Evolutionary conservation across 768 basidiomycete genomes (phyloP).

Genomic region (Boletus edulis): DNA sequence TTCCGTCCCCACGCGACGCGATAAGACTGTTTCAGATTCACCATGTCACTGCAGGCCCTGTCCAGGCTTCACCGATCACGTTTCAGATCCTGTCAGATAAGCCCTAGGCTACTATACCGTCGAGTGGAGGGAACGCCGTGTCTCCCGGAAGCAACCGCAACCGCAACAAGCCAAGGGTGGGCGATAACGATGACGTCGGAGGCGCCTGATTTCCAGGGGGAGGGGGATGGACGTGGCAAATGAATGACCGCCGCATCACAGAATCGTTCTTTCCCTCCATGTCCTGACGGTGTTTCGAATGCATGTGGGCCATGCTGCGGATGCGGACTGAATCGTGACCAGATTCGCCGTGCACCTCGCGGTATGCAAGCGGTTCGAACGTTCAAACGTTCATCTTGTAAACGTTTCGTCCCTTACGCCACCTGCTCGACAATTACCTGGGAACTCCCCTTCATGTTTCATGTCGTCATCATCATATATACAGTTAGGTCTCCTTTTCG

Average conservation of each 20-base stretch:
- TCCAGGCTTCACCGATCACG: not conserved
- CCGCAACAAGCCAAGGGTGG: not conserved
- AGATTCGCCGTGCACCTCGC: not conserved
- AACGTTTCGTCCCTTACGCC: not conserved
- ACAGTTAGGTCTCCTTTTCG: conserved; percentile 3
- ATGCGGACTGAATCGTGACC: not conserved
- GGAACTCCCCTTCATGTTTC: not conserved
- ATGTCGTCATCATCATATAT: not conserved
- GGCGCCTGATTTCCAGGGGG: conserved; percentile 1
- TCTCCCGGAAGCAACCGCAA: not conserved
- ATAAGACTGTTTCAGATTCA: not conserved
- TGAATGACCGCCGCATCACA: not conserved
- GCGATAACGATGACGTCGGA: not conserved
- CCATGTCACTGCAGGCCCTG: too few relatives aligned
- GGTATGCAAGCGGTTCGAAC: conserved; percentile 3
- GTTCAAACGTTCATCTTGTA: not conserved
- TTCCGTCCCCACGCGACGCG: not conserved
- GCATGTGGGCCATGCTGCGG: not conserved
- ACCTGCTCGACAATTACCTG: not conserved
- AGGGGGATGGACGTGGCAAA: not conserved
- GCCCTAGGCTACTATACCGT: not conserved
- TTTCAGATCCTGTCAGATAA: conserved; percentile 12
- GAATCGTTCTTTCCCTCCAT: not conserved
- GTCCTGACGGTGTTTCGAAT: not conserved
- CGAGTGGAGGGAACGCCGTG: not conserved